Conservation (phyloP, 441 rosid genomes). For the Adansonia madagascariensis region DNA sequence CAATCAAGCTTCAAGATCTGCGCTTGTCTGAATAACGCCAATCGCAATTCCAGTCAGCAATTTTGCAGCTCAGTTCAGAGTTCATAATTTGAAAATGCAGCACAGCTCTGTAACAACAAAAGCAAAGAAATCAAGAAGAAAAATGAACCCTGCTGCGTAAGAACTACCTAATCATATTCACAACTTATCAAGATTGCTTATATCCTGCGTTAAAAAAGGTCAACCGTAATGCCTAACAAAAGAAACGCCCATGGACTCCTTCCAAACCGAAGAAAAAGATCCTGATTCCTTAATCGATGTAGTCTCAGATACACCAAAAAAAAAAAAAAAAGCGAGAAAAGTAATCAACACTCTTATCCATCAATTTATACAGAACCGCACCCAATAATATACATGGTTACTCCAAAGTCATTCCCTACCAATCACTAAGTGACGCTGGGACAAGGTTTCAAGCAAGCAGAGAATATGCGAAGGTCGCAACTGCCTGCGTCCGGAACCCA, state of each 20-base stretch:
- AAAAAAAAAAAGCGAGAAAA: no score
- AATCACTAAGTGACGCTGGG: background rate
- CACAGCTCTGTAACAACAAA: slow-evolving; percentile 9
- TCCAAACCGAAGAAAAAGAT: background rate
- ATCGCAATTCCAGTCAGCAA: background rate
- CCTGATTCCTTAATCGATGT: background rate
- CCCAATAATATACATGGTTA: background rate
- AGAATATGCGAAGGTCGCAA: background rate
- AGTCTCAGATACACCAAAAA: background rate
- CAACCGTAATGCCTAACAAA: background rate
- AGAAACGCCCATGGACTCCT: background rate
- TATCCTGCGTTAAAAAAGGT: no score
- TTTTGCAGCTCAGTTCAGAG: background rate
- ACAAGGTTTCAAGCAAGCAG: background rate
- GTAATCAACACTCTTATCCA: no score
- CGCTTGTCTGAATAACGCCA: background rate
- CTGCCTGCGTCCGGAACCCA: background rate
- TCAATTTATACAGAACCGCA: no score
- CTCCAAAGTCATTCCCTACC: background rate
- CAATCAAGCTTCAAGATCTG: background rate
- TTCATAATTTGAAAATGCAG: slow-evolving; percentile 2
- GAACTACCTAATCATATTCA: no score
- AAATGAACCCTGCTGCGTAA: no score
- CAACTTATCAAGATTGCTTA: no score
- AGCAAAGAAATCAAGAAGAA: background rate